Base-by-base conservation (phyloP, 176 grass and related monocot genomes). In the Cenchrus fungigraminus region DNA sequence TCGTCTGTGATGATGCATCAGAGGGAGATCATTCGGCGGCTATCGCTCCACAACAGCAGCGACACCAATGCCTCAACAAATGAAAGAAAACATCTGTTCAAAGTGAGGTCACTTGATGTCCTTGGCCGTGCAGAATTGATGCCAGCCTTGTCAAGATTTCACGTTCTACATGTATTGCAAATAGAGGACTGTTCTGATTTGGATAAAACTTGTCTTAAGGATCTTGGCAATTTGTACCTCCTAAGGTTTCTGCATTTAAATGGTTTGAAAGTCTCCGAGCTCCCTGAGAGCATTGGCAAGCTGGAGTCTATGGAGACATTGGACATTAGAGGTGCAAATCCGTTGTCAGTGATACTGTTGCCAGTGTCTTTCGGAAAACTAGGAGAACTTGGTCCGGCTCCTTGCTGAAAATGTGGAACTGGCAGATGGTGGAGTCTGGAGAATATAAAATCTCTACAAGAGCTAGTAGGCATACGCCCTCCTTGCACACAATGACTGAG, bases 41-140 rank as follows among this genome's bases (percentile, higher is more conserved):
- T 77, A 22, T 77, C 74, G 5, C 32, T 77, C 10, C 17, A 77
- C 12, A 22, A 59, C 19, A 77, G 20, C 34, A 60, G 34, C 5
- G 45, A 1, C 0, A 7, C 17, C 19, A 43, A 60, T 60, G 74
- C 54, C 74, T 77, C 74, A 60, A 5, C 15, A 60, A 9, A 40
- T 40, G 34, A 55, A 60, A 77, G 5, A 60, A 8, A 44, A 6
- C 10, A 44, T 0, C 2, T 60, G 19, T 77, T 17, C 74, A 59
- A 58, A 77, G 55, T 61, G 20, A 77, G 74, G 74, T 77, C 74
- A 17, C 17, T 77, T 22, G 17, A 34, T 43, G 5, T 77, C 56
- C 45, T 61, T 12, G 56, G 75, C 55, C 25, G 3, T 10, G 40
- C 44, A 1, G n/a, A 45, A 3, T 45, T 10, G 19, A 29, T 78